phyloP scores from a whole-genome alignment of 2,329 filamentous ascomycete species.

The Zasmidium angulare region DNA sequence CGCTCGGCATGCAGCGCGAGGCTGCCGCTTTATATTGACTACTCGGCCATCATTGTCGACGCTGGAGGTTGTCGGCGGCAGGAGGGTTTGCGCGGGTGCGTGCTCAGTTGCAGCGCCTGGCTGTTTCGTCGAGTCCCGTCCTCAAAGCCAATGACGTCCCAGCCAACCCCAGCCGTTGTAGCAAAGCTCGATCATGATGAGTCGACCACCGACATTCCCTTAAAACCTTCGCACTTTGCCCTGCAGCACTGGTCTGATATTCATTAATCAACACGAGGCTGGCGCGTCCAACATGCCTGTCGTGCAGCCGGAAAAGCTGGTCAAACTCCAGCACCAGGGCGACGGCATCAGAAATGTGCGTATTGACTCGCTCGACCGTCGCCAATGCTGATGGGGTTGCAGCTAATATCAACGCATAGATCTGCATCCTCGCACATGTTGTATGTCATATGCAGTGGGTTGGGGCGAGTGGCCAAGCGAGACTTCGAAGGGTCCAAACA shows the following conservation, averaged over 20 bases:
- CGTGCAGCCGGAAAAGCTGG: constrained; percentile 85
- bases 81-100: too few species aligned
- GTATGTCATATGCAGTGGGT: too few species aligned
- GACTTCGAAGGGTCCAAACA: too few species aligned
- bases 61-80: too few species aligned
- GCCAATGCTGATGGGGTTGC: constrained; percentile 9
- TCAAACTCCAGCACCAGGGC: constrained; percentile 81
- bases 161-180: not conserved
- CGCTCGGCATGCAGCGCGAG: not conserved
- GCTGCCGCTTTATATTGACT: not conserved
- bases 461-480: too few species aligned
- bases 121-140: not conserved
- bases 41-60: too few species aligned
- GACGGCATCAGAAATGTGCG: constrained; percentile 89
- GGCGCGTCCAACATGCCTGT: constrained; percentile 70
- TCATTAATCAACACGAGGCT: not conserved
- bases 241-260: not conserved
- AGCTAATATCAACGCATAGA: constrained; percentile 42
- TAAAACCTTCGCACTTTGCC: not conserved
- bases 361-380: constrained; percentile 17
- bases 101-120: too few species aligned
- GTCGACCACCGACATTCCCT: not conserved
- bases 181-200: not conserved
- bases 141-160: not conserved
- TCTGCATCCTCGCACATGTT: constrained; percentile 93